phyloP scores from a whole-genome alignment of 2,329 filamentous ascomycete genomes.

The Aureobasidium namibiae region DNA sequence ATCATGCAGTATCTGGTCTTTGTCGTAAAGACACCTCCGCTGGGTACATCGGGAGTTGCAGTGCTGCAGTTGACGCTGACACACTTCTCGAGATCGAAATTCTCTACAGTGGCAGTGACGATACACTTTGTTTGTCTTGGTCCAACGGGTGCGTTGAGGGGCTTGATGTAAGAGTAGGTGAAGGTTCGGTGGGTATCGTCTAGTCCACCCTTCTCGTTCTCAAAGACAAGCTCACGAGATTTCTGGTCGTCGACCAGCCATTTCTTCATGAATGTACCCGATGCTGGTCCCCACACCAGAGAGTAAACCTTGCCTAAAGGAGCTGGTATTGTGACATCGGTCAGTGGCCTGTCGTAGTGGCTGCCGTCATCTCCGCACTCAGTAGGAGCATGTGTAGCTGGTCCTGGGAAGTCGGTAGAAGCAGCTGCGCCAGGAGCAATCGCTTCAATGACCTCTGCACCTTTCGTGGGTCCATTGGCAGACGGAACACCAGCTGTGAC shows the following conservation, averaged over 20 bases:
- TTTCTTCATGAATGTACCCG: slow-evolving; percentile 72
- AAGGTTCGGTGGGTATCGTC: slow-evolving; percentile 63
- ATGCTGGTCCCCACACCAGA: slow-evolving; percentile 75
- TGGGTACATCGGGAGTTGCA: slow-evolving; percentile 90
- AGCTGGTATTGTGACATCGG: slow-evolving; percentile 77
- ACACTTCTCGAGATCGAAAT: slow-evolving; percentile 77
- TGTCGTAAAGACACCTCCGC: slow-evolving; percentile 79
- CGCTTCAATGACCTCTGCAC: slow-evolving; percentile 17
- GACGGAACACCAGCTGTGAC: slow-evolving; percentile 27
- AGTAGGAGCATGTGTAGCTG: slow-evolving; percentile 71
- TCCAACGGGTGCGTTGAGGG: slow-evolving; percentile 72
- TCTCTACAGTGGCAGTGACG: slow-evolving; percentile 75
- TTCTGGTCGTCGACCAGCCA: slow-evolving; percentile 85
- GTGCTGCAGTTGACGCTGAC: slow-evolving; percentile 76
- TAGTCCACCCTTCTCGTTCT: slow-evolving; percentile 69
- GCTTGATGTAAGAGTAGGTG: slow-evolving; percentile 84
- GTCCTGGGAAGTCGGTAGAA: slow-evolving; percentile 69
- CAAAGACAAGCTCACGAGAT: slow-evolving; percentile 76
- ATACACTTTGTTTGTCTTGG: slow-evolving; percentile 94
- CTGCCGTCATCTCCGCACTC: slow-evolving; percentile 70
- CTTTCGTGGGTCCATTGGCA: slow-evolving; percentile 20
- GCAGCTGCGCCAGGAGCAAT: slow-evolving; percentile 34
- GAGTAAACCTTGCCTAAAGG: slow-evolving; percentile 88
- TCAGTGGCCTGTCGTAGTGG: slow-evolving; percentile 79
- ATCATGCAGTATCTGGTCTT: slow-evolving; percentile 94